Base-by-base conservation (phyloP, 352 stramenopile species). In the Peronospora farinosa region DNA sequence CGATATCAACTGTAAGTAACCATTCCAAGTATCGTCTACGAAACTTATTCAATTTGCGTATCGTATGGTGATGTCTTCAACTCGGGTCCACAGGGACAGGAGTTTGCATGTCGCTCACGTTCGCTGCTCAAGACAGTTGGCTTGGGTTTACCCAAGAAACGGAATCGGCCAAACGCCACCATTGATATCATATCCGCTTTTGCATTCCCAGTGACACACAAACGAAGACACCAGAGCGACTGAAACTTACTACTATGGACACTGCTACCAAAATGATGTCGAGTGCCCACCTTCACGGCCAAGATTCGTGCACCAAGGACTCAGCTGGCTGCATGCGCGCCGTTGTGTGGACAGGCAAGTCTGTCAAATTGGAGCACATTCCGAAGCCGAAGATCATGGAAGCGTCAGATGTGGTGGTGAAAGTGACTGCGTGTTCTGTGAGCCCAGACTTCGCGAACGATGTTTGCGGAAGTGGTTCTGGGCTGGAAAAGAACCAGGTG, bases 361-460 rank as follows among this genome's bases (percentile, higher is more conserved):
- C 47, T 7, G 47, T 86, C 37, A 73, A 73, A 37, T 36, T 86
- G 44, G 69, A 82, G 41, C 54, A 74, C 37, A 67, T 86, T 39
- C 43, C 67, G 16, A 77, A 78, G 52, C 78, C 75, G 47, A 73
- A 77, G 58, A 67, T 86, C 40, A 43, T 81, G 57, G 57, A 78
- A 39, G 52, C 57, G 17, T 52, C 61, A 7, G 78, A 88, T 32
- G 55, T 80, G 36, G 67, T 88, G 37, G 67, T 88, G 33, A 75
- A 78, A 54, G 73, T 88, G 16, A 85, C 71, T 30, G 73, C 74
- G 0, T 79, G 65, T 47, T 84, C 78, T 5, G 68, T 86, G 33
- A 77, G 65, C 36, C 68, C 74, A 3, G 75, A 78, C 33, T 84
- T 84, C 35, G 57, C 65, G 0, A 71, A 65, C 3, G 66, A 86